phyloP scores from a whole-genome alignment of 768 basidiomycete genomes.

The Roridomyces roridus region DNA sequence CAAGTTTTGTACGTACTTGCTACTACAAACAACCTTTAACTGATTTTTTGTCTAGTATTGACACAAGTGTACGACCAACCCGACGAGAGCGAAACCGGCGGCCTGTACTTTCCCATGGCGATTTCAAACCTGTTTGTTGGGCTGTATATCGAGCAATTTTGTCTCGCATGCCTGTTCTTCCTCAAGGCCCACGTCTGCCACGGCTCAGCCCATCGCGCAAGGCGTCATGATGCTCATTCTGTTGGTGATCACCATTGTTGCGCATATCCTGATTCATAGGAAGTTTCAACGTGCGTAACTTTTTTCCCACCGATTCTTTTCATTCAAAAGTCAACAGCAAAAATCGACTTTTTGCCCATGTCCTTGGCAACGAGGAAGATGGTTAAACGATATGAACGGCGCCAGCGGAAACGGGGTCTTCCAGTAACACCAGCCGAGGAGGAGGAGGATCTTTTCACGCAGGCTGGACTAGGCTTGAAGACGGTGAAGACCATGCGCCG shows the following conservation, averaged over 20 bases:
- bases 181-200: constrained; percentile 49
- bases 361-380: constrained; percentile 66
- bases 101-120: constrained; percentile 51
- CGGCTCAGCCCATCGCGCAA: constrained; percentile 43
- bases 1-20: constrained; percentile 55
- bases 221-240: constrained; percentile 67
- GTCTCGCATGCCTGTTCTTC: constrained; percentile 72
- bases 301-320: neutral
- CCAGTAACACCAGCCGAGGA: constrained; percentile 17
- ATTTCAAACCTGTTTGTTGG: constrained; percentile 65
- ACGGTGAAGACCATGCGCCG: constrained; percentile 37
- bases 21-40: neutral
- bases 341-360: constrained; percentile 63
- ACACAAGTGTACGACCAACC: constrained; percentile 60
- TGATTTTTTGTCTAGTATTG: constrained; percentile 40
- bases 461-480: constrained; percentile 35
- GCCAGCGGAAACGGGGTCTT: constrained; percentile 31
- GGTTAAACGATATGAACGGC: constrained; percentile 46
- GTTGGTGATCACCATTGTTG: constrained; percentile 54
- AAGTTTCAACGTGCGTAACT: constrained; percentile 47
- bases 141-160: constrained; percentile 74
- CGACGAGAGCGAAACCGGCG: constrained; percentile 54
- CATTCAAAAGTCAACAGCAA: constrained; percentile 39
- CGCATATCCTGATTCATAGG: constrained; percentile 44
- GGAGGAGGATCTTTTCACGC: constrained; percentile 42